phyloP scores from a whole-genome alignment of 768 basidiomycete species.

The Dioszegia hungarica region DNA sequence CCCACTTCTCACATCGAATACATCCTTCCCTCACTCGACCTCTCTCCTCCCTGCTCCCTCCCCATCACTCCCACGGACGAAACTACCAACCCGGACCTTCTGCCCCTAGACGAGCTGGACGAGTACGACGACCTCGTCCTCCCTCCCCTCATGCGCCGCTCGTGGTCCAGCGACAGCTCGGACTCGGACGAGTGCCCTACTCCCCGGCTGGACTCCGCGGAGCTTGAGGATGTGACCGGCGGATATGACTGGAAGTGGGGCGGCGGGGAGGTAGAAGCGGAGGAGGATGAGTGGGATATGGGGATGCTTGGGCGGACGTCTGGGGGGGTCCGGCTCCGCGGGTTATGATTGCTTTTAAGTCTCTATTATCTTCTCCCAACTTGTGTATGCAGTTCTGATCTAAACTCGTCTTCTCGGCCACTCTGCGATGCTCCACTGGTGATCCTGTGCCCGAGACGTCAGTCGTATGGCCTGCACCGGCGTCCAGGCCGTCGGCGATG shows the following conservation, averaged over 20 bases:
- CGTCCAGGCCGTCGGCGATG: too few relatives aligned
- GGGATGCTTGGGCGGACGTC: background rate
- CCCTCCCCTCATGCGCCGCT: slow-evolving; percentile 31
- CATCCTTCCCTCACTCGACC: background rate
- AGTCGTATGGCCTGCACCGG: too few relatives aligned
- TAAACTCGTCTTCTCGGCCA: too few relatives aligned
- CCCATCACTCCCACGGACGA: slow-evolving; percentile 4
- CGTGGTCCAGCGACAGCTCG: slow-evolving; percentile 18
- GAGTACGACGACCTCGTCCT: slow-evolving; percentile 20
- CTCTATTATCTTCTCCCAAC: too few relatives aligned
- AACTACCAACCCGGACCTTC: background rate
- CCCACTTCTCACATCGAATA: background rate
- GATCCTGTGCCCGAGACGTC: too few relatives aligned
- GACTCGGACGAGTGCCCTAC: slow-evolving; percentile 22
- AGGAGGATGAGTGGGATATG: slow-evolving; percentile 2
- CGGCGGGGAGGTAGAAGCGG: background rate
- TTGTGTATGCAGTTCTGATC: too few relatives aligned
- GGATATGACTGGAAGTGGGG: background rate
- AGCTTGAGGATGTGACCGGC: slow-evolving; percentile 8
- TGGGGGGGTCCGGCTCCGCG: background rate
- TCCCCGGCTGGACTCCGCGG: slow-evolving; percentile 12
- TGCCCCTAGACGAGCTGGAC: slow-evolving; percentile 11
- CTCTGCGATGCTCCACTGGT: too few relatives aligned
- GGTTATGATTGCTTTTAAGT: background rate
- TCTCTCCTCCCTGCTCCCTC: background rate